phyloP scores from a whole-genome alignment of 805 yeast genomes.

The Nakazawaea wickerhamii region DNA sequence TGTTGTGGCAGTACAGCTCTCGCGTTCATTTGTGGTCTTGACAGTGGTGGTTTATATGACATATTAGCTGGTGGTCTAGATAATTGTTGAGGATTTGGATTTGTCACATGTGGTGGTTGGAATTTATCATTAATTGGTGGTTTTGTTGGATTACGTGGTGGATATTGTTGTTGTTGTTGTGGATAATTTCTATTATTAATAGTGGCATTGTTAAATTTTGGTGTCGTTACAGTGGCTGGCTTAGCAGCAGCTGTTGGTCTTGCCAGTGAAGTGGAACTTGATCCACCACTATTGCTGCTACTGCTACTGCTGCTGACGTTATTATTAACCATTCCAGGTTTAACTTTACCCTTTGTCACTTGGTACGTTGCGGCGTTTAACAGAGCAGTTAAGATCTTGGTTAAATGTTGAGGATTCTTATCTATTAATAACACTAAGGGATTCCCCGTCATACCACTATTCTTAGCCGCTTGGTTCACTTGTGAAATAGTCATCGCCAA shows the following conservation, averaged over 20 bases:
- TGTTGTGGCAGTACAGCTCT: background rate
- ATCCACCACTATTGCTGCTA: conserved; percentile 12
- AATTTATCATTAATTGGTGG: conserved; percentile 11
- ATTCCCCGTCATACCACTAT: conserved; percentile 73
- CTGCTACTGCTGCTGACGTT: conserved; percentile 3
- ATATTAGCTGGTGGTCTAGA: conserved; percentile 10
- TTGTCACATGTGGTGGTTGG: conserved; percentile 14
- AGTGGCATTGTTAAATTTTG: conserved; percentile 23
- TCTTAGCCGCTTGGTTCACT: conserved; percentile 82
- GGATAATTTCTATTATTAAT: conserved; percentile 14
- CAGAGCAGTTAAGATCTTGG: conserved; percentile 74
- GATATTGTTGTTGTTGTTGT: conserved; percentile 13
- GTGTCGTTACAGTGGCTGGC: conserved; percentile 7
- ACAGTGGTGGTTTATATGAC: background rate
- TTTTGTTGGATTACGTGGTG: conserved; percentile 12
- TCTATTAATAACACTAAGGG: conserved; percentile 75
- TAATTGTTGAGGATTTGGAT: conserved; percentile 16
- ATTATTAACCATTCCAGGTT: conserved; percentile 17
- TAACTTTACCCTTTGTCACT: conserved; percentile 49
- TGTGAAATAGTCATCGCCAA: conserved; percentile 90
- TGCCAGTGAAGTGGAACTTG: conserved; percentile 18
- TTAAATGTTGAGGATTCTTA: conserved; percentile 74
- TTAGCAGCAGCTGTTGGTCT: conserved; percentile 14
- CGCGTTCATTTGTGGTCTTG: no score
- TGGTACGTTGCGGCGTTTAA: conserved; percentile 70